A percentile compares a stretch with the other conserved stretches of the same genome.
Conservation (phyloP, 202 grass and related monocot genomes). For the Hordeum pubiflorum region DNA sequence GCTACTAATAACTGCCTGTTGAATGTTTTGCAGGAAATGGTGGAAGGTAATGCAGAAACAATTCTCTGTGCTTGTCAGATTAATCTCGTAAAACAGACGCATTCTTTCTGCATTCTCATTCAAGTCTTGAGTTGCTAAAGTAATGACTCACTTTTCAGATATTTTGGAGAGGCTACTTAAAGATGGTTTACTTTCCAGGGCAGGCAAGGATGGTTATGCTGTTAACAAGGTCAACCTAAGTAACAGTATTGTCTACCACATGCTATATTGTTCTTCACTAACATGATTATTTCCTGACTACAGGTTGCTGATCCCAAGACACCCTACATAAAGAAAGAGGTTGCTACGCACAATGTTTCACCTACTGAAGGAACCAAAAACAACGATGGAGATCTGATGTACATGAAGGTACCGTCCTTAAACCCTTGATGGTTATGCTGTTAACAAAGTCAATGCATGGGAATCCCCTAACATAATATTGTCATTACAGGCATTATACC, state of each 20-base stretch:
- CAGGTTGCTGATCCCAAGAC: conserved; percentile 33
- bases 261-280: conserved; percentile 24
- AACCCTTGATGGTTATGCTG: neutral
- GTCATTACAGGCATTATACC: conserved; percentile 63
- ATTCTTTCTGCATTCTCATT: conserved; percentile 23
- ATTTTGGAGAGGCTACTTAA: conserved; percentile 80
- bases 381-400: conserved; percentile 50
- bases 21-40: conserved; percentile 61
- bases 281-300: conserved; percentile 8
- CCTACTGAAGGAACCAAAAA: conserved; percentile 38
- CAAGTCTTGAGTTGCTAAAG: conserved; percentile 11
- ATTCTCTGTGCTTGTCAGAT: neutral
- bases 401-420: conserved; percentile 66
- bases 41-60: conserved; percentile 63
- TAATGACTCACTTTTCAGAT: conserved; percentile 41
- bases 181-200: conserved; percentile 58
- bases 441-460: neutral
- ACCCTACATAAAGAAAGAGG: conserved; percentile 49
- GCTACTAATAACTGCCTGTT: conserved; percentile 24
- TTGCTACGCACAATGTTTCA: conserved; percentile 36
- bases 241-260: conserved; percentile 10
- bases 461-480: neutral
- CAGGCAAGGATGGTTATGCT: conserved; percentile 70
- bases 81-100: conserved; percentile 1
- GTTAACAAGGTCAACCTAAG: conserved; percentile 61